Conservation (phyloP, 2,329 filamentous ascomycete genomes). For the Plenodomus tracheiphilus region DNA sequence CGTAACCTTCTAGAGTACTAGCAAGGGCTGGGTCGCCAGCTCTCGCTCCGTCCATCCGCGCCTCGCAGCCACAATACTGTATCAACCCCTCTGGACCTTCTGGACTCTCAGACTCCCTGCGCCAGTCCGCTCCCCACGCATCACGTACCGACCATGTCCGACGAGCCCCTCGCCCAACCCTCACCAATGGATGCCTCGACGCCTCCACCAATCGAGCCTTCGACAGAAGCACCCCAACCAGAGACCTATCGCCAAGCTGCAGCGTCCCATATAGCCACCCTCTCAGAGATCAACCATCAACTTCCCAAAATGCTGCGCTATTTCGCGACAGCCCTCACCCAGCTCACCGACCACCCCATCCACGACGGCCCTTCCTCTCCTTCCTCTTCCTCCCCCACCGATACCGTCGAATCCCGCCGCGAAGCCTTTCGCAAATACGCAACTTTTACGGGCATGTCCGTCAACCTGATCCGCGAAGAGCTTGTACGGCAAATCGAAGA, state of each 20-base stretch:
- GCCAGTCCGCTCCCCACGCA: constrained; percentile 4
- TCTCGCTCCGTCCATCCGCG: too few species aligned
- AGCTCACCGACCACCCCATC: constrained; percentile 55
- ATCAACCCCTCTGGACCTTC: too few species aligned
- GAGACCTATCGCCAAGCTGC: constrained; percentile 35
- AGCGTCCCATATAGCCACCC: constrained; percentile 36
- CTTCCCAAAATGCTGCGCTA: constrained; percentile 65
- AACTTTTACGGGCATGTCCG: constrained; percentile 71
- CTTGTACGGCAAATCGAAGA: constrained; percentile 36
- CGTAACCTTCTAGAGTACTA: too few species aligned
- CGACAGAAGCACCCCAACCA: background rate
- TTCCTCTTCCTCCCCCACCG: constrained; percentile 10
- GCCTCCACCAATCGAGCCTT: background rate
- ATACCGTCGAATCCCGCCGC: constrained; percentile 49
- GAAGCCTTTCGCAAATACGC: constrained; percentile 53
- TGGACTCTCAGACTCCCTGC: too few species aligned
- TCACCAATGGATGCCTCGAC: background rate
- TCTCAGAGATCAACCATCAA: constrained; percentile 33
- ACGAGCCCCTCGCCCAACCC: background rate
- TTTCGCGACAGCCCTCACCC: constrained; percentile 79
- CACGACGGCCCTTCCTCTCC: constrained; percentile 33
- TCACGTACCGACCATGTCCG: background rate
- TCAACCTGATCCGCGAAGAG: constrained; percentile 55
- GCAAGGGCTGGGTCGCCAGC: too few species aligned
- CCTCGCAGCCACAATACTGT: too few species aligned